phyloP scores from a whole-genome alignment of 2,329 filamentous ascomycete species.

The Fusarium nisikadoi region DNA sequence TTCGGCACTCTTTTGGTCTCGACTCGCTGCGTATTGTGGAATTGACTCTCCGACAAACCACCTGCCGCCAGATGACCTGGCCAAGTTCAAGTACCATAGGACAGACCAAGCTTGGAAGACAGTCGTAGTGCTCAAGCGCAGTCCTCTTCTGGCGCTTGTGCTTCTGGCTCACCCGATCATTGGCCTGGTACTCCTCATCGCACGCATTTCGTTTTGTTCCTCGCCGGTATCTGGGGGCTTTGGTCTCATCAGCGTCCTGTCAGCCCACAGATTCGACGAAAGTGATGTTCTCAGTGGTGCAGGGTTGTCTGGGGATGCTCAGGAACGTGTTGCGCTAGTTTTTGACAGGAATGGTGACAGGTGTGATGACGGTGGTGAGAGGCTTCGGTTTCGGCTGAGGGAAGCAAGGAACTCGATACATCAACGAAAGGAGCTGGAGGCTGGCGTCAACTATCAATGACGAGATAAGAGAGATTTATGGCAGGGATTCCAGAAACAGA shows the following conservation, averaged over 20 bases:
- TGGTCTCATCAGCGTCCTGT: neutral
- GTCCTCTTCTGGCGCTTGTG: neutral
- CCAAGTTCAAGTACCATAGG: neutral
- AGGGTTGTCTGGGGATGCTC: neutral
- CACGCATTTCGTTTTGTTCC: neutral
- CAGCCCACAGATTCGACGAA: accelerated
- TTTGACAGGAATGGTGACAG: neutral
- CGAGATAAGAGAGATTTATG: neutral
- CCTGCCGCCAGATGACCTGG: neutral
- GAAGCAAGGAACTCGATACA: neutral
- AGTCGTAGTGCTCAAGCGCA: neutral
- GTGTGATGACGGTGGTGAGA: neutral
- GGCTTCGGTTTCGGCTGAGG: neutral
- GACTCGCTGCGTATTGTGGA: neutral
- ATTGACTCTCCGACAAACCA: neutral
- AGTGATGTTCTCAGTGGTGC: neutral
- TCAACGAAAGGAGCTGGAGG: neutral
- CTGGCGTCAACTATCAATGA: neutral
- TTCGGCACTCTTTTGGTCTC: neutral
- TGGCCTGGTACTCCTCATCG: neutral
- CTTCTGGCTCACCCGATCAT: neutral
- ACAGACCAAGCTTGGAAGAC: neutral
- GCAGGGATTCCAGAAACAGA: neutral
- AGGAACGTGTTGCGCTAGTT: neutral
- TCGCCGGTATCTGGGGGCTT: neutral